Evolutionary conservation across 2,329 filamentous ascomycete species (phyloP).

Genomic region (Onygenales sp.): DNA sequence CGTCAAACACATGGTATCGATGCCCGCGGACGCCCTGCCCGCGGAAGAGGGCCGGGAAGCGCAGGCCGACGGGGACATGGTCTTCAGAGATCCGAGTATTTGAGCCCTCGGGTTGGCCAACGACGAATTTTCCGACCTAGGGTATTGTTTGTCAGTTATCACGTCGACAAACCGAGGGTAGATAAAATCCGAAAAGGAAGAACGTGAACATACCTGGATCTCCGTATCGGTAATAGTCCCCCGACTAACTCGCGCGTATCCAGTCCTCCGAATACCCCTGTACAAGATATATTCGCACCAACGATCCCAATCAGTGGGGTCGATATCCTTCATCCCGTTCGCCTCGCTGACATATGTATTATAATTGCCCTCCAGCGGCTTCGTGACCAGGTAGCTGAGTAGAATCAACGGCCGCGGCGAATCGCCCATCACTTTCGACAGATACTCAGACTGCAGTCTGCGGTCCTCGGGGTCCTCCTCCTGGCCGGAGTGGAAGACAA

Average conservation of each 20-base stretch:
- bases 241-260: constrained; percentile 81
- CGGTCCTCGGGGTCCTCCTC: constrained; percentile 93
- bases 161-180: not conserved
- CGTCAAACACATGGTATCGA: constrained; percentile 88
- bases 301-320: constrained; percentile 84
- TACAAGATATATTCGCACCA: constrained; percentile 99
- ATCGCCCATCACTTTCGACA: constrained; percentile 78
- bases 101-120: constrained; percentile 56
- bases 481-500: constrained; percentile 97
- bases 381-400: constrained; percentile 85
- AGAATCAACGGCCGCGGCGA: constrained; percentile 72
- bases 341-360: constrained; percentile 82
- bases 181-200: not conserved
- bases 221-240: constrained; percentile 95
- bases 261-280: constrained; percentile 74
- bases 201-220: constrained; percentile 56
- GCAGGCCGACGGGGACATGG: constrained; percentile 64
- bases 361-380: constrained; percentile 87
- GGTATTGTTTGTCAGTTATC: constrained; percentile 11
- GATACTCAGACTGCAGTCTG: constrained; percentile 73
- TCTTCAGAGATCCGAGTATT: constrained; percentile 60
- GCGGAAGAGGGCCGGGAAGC: constrained; percentile 77
- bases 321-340: constrained; percentile 93
- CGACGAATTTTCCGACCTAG: constrained; percentile 78
- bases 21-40: constrained; percentile 83